phyloP scores from a whole-genome alignment of 495 filamentous ascomycete genomes.

The Pyronema domesticum region DNA sequence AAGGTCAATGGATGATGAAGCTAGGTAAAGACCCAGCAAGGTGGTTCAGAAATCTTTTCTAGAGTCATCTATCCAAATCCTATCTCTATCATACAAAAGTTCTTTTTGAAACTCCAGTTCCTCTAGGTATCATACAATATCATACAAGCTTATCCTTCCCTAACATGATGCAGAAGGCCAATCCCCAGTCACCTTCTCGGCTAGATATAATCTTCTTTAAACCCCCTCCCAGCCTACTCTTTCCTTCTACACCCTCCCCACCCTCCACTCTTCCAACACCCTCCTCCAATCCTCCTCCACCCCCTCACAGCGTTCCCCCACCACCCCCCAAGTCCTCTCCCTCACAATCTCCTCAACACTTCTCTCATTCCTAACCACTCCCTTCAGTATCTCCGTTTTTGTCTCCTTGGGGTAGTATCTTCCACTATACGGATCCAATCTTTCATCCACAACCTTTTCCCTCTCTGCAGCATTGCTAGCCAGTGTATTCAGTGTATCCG shows the following conservation, averaged over 20 bases:
- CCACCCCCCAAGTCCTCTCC: constrained; percentile 59
- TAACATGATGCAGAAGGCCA: too few relatives aligned
- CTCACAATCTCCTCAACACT: constrained; percentile 78
- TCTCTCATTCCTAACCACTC: constrained; percentile 62
- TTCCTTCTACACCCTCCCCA: constrained; percentile 23
- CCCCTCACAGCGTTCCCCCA: constrained; percentile 60
- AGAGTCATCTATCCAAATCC: too few relatives aligned
- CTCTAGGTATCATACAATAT: too few relatives aligned
- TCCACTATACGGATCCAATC: constrained; percentile 79
- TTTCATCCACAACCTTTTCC: constrained; percentile 68
- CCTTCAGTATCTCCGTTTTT: constrained; percentile 65
- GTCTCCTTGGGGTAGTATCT: constrained; percentile 71
- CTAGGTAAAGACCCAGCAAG: too few relatives aligned
- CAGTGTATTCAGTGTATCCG: constrained; percentile 51
- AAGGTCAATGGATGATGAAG: too few relatives aligned
- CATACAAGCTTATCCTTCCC: too few relatives aligned
- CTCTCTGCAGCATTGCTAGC: constrained; percentile 50
- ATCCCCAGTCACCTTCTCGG: too few relatives aligned
- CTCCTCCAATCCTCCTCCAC: constrained; percentile 36
- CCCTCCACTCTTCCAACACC: constrained; percentile 45
- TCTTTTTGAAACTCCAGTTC: too few relatives aligned
- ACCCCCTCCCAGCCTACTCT: too few relatives aligned
- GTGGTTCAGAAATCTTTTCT: too few relatives aligned
- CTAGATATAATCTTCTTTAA: too few relatives aligned
- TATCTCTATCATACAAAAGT: too few relatives aligned